Percentiles rank a stretch among this genome's conserved stretches.
These are phyloP conservation scores for Solanum okadae DNA, from an alignment of 257 asterid genomes.

Conservation along the genomic window DNA sequence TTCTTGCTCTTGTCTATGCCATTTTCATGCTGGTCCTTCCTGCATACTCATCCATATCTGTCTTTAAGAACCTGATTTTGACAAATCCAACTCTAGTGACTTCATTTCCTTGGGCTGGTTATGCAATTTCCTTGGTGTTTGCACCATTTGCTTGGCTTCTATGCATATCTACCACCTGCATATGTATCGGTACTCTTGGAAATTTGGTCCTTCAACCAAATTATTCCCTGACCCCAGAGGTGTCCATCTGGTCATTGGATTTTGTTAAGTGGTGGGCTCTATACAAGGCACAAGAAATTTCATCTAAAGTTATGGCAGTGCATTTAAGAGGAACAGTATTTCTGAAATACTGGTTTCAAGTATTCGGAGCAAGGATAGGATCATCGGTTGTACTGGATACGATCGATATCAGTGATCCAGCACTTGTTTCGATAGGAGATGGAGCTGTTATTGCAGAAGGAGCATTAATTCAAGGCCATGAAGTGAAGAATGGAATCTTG, in stretches of 20 bases:
- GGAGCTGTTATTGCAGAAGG: constrained; percentile 62
- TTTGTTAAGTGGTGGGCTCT: constrained; percentile 77
- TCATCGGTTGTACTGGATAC: constrained; percentile 59
- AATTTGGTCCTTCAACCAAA: constrained; percentile 68
- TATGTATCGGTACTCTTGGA: constrained; percentile 49
- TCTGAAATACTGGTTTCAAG: constrained; percentile 59
- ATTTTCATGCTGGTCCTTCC: constrained; percentile 49
- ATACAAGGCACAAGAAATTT: constrained; percentile 62
- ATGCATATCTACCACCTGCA: constrained; percentile 59
- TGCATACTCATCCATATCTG: constrained; percentile 37
- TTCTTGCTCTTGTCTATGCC: constrained; percentile 45
- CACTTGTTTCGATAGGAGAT: constrained; percentile 55
- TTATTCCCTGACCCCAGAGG: constrained; percentile 38
- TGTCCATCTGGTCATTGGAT: constrained; percentile 51
- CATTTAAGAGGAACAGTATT: constrained; percentile 68
- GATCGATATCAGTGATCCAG: constrained; percentile 60
- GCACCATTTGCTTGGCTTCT: constrained; percentile 65
- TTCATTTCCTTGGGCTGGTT: constrained; percentile 27
- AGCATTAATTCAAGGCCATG: constrained; percentile 57
- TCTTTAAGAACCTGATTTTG: constrained; percentile 27
- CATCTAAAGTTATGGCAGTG: constrained; percentile 56
- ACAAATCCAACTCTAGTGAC: constrained; percentile 4
- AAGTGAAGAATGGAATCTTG: constrained; percentile 47
- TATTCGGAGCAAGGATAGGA: constrained; percentile 62
- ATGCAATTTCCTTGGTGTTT: constrained; percentile 23